Conservation (phyloP, 768 basidiomycete species). For the Leccinum longicurvipes region DNA sequence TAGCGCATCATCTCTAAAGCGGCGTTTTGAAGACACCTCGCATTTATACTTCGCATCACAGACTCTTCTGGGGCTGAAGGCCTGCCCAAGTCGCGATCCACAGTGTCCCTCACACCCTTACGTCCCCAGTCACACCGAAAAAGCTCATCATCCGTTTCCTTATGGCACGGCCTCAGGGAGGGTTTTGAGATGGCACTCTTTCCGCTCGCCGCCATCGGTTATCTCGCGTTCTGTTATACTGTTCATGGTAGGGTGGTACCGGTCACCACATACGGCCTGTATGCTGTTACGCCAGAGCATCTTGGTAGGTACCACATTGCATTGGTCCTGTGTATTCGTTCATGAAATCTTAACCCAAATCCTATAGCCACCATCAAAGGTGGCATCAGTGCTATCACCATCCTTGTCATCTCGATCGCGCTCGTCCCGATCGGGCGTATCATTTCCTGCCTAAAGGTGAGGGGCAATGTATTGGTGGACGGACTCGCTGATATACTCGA, state of each 20-base stretch:
- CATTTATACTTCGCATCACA: not conserved
- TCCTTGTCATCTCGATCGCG: conserved; percentile 28
- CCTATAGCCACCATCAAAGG: conserved; percentile 25
- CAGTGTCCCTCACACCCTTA: conserved; percentile 4
- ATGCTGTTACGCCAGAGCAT: conserved; percentile 17
- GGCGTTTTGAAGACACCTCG: not conserved
- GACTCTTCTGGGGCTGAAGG: not conserved
- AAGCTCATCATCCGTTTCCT: not conserved
- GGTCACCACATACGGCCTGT: conserved; percentile 24
- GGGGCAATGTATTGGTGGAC: not conserved
- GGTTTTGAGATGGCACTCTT: conserved; percentile 20
- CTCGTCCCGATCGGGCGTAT: conserved; percentile 22
- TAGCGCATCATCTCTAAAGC: not conserved
- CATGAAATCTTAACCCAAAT: not conserved
- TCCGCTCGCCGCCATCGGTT: conserved; percentile 26
- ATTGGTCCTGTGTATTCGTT: not conserved
- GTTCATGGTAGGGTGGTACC: conserved; percentile 23
- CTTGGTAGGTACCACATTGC: conserved; percentile 11
- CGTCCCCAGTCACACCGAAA: conserved; percentile 1
- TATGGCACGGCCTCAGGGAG: conserved; percentile 10
- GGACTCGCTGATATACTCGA: not conserved
- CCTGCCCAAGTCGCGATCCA: not conserved
- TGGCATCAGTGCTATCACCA: conserved; percentile 26
- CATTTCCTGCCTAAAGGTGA: conserved; percentile 18
- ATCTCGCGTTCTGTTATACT: conserved; percentile 28